Percentiles rank a stretch among this genome's conserved stretches.
phyloP scores from a whole-genome alignment of 1,284 basidiomycete genomes.

The Cryptococcus maquisensis region DNA sequence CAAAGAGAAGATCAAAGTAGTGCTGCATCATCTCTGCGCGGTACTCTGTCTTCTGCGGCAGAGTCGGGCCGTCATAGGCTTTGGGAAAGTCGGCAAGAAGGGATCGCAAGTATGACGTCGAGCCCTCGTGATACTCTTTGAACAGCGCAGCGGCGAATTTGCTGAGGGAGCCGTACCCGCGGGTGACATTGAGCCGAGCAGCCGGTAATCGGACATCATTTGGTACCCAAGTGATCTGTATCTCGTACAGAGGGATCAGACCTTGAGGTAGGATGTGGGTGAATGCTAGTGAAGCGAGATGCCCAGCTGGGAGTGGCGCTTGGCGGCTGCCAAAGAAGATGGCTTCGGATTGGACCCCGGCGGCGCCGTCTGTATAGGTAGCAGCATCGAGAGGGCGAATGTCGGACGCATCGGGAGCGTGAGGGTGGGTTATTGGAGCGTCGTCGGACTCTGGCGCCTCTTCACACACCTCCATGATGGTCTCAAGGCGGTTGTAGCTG shows the following conservation, averaged over 20 bases:
- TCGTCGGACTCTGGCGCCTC: no score
- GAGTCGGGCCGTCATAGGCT: background rate
- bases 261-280: background rate
- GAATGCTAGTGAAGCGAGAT: background rate
- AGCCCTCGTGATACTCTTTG: background rate
- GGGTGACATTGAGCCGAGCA: background rate
- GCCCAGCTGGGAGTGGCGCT: background rate
- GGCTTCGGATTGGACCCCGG: slow-evolving; percentile 52
- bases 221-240: background rate
- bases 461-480: no score
- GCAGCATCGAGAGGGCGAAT: no score
- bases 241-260: background rate
- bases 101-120: background rate
- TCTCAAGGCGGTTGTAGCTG: no score
- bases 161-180: background rate
- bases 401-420: no score
- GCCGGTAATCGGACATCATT: background rate
- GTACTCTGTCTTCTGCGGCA: background rate
- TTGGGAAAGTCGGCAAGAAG: background rate
- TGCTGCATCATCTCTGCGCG: background rate
- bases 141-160: background rate
- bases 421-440: no score
- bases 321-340: background rate
- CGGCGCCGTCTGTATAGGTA: no score
- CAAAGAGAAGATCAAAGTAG: background rate